These are phyloP conservation scores for Mycena chlorophos DNA, from an alignment of 768 basidiomycete genomes.

Conservation along the genomic window DNA sequence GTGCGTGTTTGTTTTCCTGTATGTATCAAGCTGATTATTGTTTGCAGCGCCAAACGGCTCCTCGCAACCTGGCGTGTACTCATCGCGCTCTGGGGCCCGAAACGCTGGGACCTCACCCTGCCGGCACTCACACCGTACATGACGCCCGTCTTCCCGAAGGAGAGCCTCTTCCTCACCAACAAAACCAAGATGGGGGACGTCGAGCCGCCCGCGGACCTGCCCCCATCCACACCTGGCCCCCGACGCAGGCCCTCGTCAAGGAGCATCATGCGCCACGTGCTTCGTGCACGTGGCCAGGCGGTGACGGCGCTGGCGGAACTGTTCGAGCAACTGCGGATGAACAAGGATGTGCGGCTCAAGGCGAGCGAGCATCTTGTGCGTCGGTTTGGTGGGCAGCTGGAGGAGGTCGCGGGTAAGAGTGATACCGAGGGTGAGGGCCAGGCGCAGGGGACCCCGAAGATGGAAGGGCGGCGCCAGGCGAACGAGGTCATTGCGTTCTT, in stretches of 20 bases:
- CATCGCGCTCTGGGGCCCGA: slow-evolving; percentile 91
- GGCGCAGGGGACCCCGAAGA: slow-evolving; percentile 21
- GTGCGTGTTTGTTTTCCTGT: slow-evolving; percentile 43
- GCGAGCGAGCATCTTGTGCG: slow-evolving; percentile 50
- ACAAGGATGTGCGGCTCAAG: slow-evolving; percentile 40
- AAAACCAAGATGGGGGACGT: slow-evolving; percentile 16
- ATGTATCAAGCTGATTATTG: slow-evolving; percentile 11
- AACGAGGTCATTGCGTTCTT: slow-evolving; percentile 75
- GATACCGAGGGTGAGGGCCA: slow-evolving; percentile 31
- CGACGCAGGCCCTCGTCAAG: slow-evolving; percentile 67
- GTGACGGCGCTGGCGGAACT: slow-evolving; percentile 72
- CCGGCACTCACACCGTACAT: slow-evolving; percentile 74
- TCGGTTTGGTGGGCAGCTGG: slow-evolving; percentile 50
- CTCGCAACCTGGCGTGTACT: slow-evolving; percentile 96
- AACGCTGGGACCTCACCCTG: slow-evolving; percentile 76
- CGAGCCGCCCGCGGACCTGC: slow-evolving; percentile 18
- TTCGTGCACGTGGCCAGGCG: slow-evolving; percentile 83
- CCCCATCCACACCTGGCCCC: slow-evolving; percentile 29
- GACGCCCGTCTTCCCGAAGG: slow-evolving; percentile 61
- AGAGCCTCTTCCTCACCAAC: slow-evolving; percentile 70
- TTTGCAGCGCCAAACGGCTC: slow-evolving; percentile 78
- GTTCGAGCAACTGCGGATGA: slow-evolving; percentile 55
- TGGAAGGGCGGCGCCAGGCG: slow-evolving; percentile 61
- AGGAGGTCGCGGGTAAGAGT: slow-evolving; percentile 30
- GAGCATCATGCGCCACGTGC: slow-evolving; percentile 83